A percentile compares a stretch with the other conserved stretches of the same genome.
phyloP scores from a whole-genome alignment of 164 flowering plant genomes.

The Vitis rotundifolia region DNA sequence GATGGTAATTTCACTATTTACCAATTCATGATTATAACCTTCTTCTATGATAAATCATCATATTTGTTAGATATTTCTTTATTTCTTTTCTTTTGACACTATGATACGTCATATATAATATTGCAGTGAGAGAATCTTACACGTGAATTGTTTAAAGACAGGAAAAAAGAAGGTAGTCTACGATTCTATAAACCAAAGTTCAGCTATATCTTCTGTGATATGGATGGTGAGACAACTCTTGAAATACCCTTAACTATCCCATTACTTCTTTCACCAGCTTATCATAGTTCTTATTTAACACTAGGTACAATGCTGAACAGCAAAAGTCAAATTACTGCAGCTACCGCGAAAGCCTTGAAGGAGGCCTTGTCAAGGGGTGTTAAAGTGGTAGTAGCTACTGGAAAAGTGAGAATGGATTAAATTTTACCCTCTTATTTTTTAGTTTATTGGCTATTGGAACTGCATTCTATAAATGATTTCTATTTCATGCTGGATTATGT shows the following conservation, averaged over 20 bases:
- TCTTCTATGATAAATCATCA: conserved; percentile 5
- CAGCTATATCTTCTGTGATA: conserved; percentile 86
- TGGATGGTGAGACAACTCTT: conserved; percentile 80
- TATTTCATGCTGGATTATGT: background rate
- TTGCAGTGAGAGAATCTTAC: conserved; percentile 38
- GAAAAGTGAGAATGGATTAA: conserved; percentile 59
- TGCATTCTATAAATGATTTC: background rate
- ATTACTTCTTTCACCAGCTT: conserved; percentile 6
- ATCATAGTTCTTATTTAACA: conserved; percentile 14
- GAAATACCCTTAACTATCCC: background rate
- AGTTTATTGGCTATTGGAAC: background rate
- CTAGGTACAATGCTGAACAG: conserved; percentile 91
- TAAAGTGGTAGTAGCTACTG: conserved; percentile 93
- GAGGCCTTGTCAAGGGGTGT: conserved; percentile 85
- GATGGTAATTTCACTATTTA: conserved; percentile 31
- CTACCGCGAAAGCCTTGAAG: conserved; percentile 72
- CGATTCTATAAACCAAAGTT: conserved; percentile 86
- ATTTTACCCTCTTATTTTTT: background rate
- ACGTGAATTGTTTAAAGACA: conserved; percentile 55
- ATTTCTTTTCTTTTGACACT: background rate
- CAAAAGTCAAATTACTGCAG: conserved; percentile 61
- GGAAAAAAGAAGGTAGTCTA: conserved; percentile 83
- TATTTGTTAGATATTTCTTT: background rate
- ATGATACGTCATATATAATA: conserved; percentile 12
- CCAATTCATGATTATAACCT: background rate